Conservation (phyloP, 345 rosid genomes). For the Pseudoturritis turrita region DNA sequence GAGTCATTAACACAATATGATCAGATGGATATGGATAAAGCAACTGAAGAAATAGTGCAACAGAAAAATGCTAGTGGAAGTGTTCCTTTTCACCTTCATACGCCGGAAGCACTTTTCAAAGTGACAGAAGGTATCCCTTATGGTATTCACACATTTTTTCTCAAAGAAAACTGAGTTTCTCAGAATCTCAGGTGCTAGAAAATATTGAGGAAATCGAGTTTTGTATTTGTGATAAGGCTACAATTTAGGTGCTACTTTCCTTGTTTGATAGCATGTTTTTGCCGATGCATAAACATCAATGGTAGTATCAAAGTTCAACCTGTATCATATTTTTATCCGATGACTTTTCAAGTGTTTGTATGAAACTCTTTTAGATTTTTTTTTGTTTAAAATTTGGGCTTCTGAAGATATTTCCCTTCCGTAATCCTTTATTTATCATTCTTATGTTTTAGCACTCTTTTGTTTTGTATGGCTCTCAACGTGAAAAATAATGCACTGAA, state of each 20-base stretch:
- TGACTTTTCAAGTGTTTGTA: neutral
- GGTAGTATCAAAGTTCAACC: slow-evolving; percentile 7
- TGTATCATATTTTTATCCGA: neutral
- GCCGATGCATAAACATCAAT: slow-evolving; percentile 4
- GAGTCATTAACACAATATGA: slow-evolving; percentile 58
- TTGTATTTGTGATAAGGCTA: neutral
- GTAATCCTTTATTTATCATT: neutral
- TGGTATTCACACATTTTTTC: neutral
- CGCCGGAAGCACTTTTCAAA: slow-evolving; percentile 52
- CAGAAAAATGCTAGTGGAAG: slow-evolving; percentile 54
- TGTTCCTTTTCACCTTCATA: slow-evolving; percentile 85
- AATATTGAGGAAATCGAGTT: neutral
- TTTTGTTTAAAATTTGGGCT: neutral
- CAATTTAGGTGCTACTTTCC: neutral
- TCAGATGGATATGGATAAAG: slow-evolving; percentile 86
- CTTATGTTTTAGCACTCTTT: neutral
- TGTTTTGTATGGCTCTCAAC: slow-evolving; percentile 12
- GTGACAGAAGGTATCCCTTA: slow-evolving; percentile 66
- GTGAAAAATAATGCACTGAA: slow-evolving; percentile 1
- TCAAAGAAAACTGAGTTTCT: neutral
- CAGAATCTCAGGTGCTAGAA: slow-evolving; percentile 8
- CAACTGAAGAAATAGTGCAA: slow-evolving; percentile 66
- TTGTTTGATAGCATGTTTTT: neutral
- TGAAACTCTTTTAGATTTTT: neutral
- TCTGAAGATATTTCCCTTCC: neutral